Evolutionary conservation across 2,329 filamentous ascomycete genomes (phyloP).

Genomic region (Xylaria sp.): DNA sequence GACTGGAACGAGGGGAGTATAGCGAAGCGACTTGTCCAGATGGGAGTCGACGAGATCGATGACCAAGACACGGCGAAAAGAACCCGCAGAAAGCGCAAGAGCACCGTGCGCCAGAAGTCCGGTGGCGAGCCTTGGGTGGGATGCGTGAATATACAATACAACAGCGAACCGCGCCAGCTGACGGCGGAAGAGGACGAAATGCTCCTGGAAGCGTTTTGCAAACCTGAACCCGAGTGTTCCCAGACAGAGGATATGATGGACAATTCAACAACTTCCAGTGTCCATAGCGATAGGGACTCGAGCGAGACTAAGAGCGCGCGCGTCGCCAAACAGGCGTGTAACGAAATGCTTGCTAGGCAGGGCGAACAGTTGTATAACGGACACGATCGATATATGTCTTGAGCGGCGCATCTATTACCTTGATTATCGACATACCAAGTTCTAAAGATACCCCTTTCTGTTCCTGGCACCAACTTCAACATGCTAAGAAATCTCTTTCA

Average conservation of each 20-base stretch:
- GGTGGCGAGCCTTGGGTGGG: constrained; percentile 29
- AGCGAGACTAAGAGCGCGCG: constrained; percentile 42
- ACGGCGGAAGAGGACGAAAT: constrained; percentile 42
- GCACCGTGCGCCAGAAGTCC: constrained; percentile 30
- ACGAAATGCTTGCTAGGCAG: constrained; percentile 39
- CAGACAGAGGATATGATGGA: constrained; percentile 30
- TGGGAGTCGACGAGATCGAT: constrained; percentile 52
- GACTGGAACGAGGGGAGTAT: constrained; percentile 57
- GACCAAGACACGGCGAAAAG: constrained; percentile 47
- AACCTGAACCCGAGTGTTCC: constrained; percentile 23
- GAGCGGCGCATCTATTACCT: background rate
- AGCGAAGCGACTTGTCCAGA: constrained; percentile 55
- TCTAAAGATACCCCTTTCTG: constrained; percentile 23
- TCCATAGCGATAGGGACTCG: constrained; percentile 27
- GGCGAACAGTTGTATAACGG: constrained; percentile 35
- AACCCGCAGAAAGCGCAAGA: constrained; percentile 50
- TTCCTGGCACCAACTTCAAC: constrained; percentile 12
- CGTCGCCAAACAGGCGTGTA: constrained; percentile 47
- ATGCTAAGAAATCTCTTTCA: background rate
- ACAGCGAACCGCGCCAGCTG: constrained; percentile 32
- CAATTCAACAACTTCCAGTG: constrained; percentile 28
- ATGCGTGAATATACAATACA: constrained; percentile 27
- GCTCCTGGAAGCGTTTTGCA: constrained; percentile 38
- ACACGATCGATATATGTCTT: constrained; percentile 26
- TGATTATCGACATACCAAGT: background rate